Percentiles rank a stretch among this genome's conserved stretches.
These are phyloP conservation scores for Coemansia sp. DNA, from an alignment of 192 early-diverging fungal genomes.

Conservation along the genomic window DNA sequence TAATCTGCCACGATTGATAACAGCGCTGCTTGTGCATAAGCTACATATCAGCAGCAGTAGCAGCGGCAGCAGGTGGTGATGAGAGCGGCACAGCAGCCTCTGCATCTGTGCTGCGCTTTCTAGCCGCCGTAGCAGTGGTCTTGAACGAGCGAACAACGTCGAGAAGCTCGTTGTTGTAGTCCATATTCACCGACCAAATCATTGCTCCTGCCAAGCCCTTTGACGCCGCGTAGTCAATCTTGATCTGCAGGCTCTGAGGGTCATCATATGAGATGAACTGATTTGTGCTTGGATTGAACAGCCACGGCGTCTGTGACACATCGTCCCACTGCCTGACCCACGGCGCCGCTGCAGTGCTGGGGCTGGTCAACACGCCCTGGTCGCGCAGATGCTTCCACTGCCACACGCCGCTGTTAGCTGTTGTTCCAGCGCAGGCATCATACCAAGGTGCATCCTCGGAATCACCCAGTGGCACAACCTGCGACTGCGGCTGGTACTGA, in stretches of 20 bases:
- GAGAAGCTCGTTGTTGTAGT: constrained; percentile 59
- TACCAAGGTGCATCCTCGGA: constrained; percentile 56
- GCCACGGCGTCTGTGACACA: constrained; percentile 64
- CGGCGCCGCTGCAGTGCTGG: constrained; percentile 53
- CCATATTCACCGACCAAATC: constrained; percentile 56
- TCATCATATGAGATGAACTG: constrained; percentile 72
- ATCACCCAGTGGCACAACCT: constrained; percentile 53
- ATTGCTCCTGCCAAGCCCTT: constrained; percentile 63
- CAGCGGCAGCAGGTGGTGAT: background rate
- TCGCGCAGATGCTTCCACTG: constrained; percentile 62
- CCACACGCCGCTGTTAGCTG: constrained; percentile 62
- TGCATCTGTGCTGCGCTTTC: background rate
- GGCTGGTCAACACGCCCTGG: constrained; percentile 52
- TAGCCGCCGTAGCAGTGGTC: background rate
- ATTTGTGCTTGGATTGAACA: constrained; percentile 60
- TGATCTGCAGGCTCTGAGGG: constrained; percentile 57
- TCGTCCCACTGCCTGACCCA: constrained; percentile 68
- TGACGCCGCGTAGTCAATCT: constrained; percentile 59
- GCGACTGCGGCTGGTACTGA: constrained; percentile 41
- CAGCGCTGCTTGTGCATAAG: background rate
- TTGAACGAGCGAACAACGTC: constrained; percentile 14
- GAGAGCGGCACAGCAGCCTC: background rate
- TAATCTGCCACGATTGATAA: background rate
- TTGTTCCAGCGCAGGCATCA: constrained; percentile 49
- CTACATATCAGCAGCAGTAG: background rate